These are phyloP conservation scores for Curvularia lunata DNA, from an alignment of 2,329 filamentous ascomycete genomes.

Conservation along the genomic window DNA sequence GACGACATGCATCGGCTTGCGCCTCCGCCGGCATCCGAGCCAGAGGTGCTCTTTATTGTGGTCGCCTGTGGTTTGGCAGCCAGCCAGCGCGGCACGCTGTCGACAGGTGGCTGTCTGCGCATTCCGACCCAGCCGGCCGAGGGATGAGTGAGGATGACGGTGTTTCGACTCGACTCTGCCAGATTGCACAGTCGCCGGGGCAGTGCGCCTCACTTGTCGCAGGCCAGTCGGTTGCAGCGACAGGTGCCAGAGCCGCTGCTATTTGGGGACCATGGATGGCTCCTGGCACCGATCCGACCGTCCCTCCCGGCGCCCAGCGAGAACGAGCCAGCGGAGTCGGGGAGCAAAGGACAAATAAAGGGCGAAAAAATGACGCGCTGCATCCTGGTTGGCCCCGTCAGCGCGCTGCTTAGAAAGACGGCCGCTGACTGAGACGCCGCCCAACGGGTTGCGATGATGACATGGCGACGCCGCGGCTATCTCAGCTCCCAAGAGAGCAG, in stretches of 20 bases:
- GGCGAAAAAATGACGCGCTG: constrained; percentile 9
- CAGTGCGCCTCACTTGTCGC: neutral
- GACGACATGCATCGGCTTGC: constrained; percentile 28
- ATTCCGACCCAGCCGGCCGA: neutral
- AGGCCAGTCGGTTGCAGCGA: too few relatives aligned
- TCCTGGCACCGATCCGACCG: constrained; percentile 1
- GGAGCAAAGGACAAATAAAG: constrained; percentile 7
- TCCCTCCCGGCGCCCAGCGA: constrained; percentile 2
- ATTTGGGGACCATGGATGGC: neutral
- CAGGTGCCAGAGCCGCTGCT: neutral
- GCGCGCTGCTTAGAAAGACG: constrained; percentile 16
- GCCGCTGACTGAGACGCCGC: constrained; percentile 13
- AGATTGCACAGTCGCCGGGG: neutral
- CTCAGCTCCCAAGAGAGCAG: neutral
- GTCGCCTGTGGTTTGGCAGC: constrained; percentile 13
- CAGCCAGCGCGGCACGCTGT: too few relatives aligned
- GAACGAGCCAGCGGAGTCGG: constrained; percentile 1
- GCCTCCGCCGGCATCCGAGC: constrained; percentile 26
- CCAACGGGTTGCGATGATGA: neutral
- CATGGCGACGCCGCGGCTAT: too few relatives aligned
- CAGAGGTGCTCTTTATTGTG: neutral
- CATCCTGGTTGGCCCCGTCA: constrained; percentile 1
- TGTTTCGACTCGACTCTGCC: neutral
- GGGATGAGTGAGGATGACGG: neutral
- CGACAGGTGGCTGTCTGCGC: neutral